These are phyloP conservation scores for Russula ochroleuca DNA, from an alignment of 768 basidiomycete genomes.

Conservation along the genomic window DNA sequence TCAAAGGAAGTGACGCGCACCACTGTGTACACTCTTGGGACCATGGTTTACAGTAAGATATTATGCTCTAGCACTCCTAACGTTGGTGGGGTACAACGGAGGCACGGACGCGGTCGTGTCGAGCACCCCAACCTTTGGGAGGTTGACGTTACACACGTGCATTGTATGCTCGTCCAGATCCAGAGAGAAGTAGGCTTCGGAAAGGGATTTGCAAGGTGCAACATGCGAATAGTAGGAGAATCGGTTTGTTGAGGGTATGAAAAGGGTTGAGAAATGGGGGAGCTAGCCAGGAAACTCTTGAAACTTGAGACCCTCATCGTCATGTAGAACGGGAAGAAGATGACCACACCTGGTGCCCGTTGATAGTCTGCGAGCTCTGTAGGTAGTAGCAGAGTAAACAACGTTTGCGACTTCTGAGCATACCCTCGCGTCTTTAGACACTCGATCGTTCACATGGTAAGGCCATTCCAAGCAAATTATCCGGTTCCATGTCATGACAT, in stretches of 20 bases:
- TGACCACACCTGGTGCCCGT: slow-evolving; percentile 8
- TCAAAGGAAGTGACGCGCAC: too few species aligned
- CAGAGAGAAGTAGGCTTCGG: slow-evolving; percentile 31
- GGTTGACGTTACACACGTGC: slow-evolving; percentile 58
- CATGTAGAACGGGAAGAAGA: slow-evolving; percentile 1
- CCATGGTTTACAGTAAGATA: too few species aligned
- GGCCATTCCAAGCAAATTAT: too few species aligned
- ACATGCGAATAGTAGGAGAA: slow-evolving; percentile 21
- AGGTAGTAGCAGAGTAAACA: slow-evolving; percentile 23
- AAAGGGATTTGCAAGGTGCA: slow-evolving; percentile 33
- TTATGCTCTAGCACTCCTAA: too few species aligned
- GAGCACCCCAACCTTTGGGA: slow-evolving; percentile 61
- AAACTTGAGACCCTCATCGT: slow-evolving; percentile 51
- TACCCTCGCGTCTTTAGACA: slow-evolving; percentile 18
- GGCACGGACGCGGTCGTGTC: too few species aligned
- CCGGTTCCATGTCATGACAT: background rate
- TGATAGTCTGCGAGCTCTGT: slow-evolving; percentile 22
- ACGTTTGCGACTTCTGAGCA: slow-evolving; percentile 21
- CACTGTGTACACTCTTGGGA: too few species aligned
- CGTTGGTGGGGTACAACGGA: too few species aligned
- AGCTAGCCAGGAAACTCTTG: slow-evolving; percentile 53
- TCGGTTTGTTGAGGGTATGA: slow-evolving; percentile 11
- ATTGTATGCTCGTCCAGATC: slow-evolving; percentile 51
- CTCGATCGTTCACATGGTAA: too few species aligned
- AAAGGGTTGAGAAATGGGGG: slow-evolving; percentile 27